phyloP scores from a whole-genome alignment of 1,139 yeast species.

The Candida pseudoviswanathii region DNA sequence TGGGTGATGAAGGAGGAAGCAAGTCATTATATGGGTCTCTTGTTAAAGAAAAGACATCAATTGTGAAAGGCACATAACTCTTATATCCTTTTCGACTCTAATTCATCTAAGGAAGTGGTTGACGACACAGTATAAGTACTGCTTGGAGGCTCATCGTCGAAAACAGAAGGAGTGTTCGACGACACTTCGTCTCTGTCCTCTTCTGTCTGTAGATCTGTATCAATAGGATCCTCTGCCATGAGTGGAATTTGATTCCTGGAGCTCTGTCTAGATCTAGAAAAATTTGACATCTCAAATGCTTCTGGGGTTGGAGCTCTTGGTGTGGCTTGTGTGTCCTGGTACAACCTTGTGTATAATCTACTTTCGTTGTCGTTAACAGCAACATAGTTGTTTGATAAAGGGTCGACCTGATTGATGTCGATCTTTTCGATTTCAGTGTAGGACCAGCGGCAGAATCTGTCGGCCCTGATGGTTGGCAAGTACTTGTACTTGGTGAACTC shows the following conservation, averaged over 20 bases:
- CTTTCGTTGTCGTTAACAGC: constrained; percentile 16
- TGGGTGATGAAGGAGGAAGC: background rate
- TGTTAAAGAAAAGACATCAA: background rate
- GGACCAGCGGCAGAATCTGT: constrained; percentile 83
- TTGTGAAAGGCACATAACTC: background rate
- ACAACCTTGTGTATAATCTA: constrained; percentile 11
- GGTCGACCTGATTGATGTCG: constrained; percentile 33
- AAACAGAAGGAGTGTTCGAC: constrained; percentile 44
- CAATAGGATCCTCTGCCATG: constrained; percentile 14
- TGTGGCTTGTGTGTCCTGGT: constrained; percentile 14
- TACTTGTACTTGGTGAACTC: constrained; percentile 70
- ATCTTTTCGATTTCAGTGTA: constrained; percentile 45
- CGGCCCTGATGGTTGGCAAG: constrained; percentile 68
- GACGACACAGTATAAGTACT: constrained; percentile 29
- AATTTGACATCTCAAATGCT: constrained; percentile 30
- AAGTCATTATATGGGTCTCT: constrained; percentile 1
- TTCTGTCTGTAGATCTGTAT: constrained; percentile 14
- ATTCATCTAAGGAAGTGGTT: constrained; percentile 36
- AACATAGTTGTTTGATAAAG: constrained; percentile 26
- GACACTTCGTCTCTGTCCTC: constrained; percentile 33
- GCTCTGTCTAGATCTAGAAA: constrained; percentile 36
- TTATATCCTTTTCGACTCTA: constrained; percentile 18
- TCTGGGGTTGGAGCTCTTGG: constrained; percentile 13
- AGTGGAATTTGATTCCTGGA: constrained; percentile 25
- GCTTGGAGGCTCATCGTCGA: constrained; percentile 28